A percentile compares a stretch with the other conserved stretches of the same genome.
These are phyloP conservation scores for Hyphopichia fennica DNA, from an alignment of 1,139 yeast genomes.

Conservation along the genomic window DNA sequence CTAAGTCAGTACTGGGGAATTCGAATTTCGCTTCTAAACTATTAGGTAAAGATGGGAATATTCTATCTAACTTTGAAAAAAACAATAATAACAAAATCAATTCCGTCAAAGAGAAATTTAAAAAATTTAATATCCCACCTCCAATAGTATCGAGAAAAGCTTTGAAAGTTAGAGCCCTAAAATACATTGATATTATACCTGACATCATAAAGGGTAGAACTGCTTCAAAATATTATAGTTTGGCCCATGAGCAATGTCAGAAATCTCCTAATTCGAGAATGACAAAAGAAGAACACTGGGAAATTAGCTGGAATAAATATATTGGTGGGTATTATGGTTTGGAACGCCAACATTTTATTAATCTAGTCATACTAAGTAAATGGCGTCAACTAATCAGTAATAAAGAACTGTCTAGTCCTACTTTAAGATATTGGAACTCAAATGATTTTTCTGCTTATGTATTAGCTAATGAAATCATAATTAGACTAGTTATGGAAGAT, in stretches of 20 bases:
- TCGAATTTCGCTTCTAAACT: conserved; percentile 1
- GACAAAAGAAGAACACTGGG: conserved; percentile 48
- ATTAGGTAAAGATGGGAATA: conserved; percentile 2
- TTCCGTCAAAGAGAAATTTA: conserved; percentile 19
- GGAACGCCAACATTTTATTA: conserved; percentile 53
- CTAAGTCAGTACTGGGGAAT: neutral
- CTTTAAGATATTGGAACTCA: conserved; percentile 61
- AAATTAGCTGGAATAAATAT: conserved; percentile 46
- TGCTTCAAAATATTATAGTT: conserved; percentile 47
- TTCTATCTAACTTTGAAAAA: conserved; percentile 10
- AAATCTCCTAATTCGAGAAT: conserved; percentile 44
- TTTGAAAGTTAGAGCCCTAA: conserved; percentile 24
- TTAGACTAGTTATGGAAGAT: conserved; percentile 53
- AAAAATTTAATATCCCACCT: conserved; percentile 21
- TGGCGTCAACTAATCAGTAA: conserved; percentile 26
- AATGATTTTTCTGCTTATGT: conserved; percentile 58
- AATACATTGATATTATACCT: conserved; percentile 34
- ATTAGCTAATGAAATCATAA: conserved; percentile 62
- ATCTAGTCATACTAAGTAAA: conserved; percentile 32
- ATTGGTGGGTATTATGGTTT: conserved; percentile 66
- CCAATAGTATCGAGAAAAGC: conserved; percentile 24
- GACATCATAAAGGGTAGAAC: conserved; percentile 43
- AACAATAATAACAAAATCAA: conserved; percentile 14
- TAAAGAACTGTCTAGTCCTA: conserved; percentile 32
- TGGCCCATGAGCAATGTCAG: conserved; percentile 42